Conservation (phyloP, 1,284 basidiomycete genomes). For the Neonothopanus nambi region DNA sequence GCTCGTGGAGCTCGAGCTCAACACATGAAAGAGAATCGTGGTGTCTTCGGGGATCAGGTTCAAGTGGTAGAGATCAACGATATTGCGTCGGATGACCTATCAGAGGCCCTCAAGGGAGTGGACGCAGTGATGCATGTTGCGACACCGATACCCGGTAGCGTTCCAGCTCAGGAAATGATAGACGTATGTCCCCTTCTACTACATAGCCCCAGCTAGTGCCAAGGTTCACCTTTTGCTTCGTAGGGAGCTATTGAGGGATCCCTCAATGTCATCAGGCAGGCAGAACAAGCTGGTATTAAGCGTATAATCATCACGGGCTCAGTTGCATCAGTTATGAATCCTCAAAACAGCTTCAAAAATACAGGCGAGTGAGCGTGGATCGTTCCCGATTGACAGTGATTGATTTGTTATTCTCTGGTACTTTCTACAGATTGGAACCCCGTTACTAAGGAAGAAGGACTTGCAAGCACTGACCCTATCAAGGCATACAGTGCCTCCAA, state of each 20-base stretch:
- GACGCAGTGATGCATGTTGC: constrained; percentile 15
- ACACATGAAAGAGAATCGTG: constrained; percentile 2
- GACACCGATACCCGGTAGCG: constrained; percentile 6
- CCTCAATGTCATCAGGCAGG: constrained; percentile 17
- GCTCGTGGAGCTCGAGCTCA: constrained; percentile 11
- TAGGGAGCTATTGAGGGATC: constrained; percentile 13
- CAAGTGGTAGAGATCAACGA: constrained; percentile 13
- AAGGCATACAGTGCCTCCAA: constrained; percentile 21
- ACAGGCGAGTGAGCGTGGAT: neutral
- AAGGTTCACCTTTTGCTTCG: neutral
- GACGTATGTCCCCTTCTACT: constrained; percentile 1
- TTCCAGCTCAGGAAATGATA: constrained; percentile 6
- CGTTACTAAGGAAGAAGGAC: constrained; percentile 19
- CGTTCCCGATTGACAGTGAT: neutral
- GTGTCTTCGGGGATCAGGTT: constrained; percentile 4
- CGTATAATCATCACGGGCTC: constrained; percentile 20
- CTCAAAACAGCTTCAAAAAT: constrained; percentile 7
- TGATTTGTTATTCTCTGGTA: neutral
- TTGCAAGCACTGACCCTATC: constrained; percentile 11
- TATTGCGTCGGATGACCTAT: constrained; percentile 7
- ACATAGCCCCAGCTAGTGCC: neutral
- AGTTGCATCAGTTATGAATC: constrained; percentile 5
- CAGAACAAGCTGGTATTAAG: constrained; percentile 16
- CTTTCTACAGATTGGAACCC: constrained; percentile 18
- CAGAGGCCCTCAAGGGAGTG: constrained; percentile 11